Percentiles rank a stretch among this genome's conserved stretches.
Conservation (phyloP, 371 early-diverging fungal species). For the Quaeritorhiza haematococci region DNA sequence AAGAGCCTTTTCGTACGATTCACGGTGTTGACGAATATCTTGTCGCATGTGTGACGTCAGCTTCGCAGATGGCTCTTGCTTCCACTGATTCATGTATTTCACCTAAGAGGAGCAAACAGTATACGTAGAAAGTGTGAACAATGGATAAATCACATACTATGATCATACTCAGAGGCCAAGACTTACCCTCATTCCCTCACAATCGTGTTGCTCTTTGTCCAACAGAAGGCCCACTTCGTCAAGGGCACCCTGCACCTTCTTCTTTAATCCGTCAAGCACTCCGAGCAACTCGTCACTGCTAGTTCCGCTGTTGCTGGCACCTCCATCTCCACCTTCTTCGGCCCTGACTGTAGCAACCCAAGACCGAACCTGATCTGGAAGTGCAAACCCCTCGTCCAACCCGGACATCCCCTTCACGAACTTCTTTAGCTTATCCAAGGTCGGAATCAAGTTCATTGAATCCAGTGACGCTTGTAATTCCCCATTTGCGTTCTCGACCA, state of each 20-base stretch:
- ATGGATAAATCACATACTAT: constrained; percentile 1
- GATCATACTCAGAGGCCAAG: background rate
- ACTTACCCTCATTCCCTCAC: constrained; percentile 68
- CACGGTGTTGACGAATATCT: constrained; percentile 72
- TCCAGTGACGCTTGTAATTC: constrained; percentile 79
- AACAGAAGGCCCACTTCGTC: constrained; percentile 59
- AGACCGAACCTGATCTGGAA: constrained; percentile 57
- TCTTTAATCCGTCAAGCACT: constrained; percentile 56
- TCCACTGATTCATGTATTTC: constrained; percentile 76
- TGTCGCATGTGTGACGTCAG: constrained; percentile 67
- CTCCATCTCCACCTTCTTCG: constrained; percentile 37
- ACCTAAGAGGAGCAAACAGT: constrained; percentile 30
- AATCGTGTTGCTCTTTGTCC: constrained; percentile 83
- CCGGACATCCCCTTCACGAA: constrained; percentile 12
- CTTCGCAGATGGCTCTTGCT: constrained; percentile 73
- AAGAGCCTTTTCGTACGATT: constrained; percentile 71
- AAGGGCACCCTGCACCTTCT: constrained; percentile 52
- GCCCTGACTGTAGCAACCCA: constrained; percentile 58
- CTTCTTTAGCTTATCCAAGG: constrained; percentile 67
- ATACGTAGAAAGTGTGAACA: background rate
- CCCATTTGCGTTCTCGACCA: constrained; percentile 75
- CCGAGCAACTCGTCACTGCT: constrained; percentile 50
- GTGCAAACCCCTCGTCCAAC: constrained; percentile 42
- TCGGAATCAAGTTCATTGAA: constrained; percentile 77
- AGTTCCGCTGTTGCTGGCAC: constrained; percentile 11